Percentiles rank a stretch among this genome's conserved stretches.
Evolutionary conservation across 2,329 filamentous ascomycete species (phyloP).

Genomic region (Cladophialophora yegresii): DNA sequence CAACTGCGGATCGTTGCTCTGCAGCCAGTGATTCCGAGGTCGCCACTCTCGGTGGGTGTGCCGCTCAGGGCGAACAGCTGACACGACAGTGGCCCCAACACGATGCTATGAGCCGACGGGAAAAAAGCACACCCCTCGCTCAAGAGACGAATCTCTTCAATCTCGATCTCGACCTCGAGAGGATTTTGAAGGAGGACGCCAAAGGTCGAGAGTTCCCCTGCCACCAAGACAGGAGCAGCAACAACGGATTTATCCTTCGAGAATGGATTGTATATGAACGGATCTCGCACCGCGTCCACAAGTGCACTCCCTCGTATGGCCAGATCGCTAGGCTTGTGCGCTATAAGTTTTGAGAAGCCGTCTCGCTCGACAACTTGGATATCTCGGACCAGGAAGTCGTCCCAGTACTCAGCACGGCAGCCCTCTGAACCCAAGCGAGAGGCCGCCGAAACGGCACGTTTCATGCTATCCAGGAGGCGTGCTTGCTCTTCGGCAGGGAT

Average conservation of each 20-base stretch:
- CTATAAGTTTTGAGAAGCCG: slow-evolving; percentile 62
- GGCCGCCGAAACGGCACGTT: slow-evolving; percentile 77
- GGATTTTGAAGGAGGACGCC: slow-evolving; percentile 87
- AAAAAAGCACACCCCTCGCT: slow-evolving; percentile 73
- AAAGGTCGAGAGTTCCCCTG: slow-evolving; percentile 75
- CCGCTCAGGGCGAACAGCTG: slow-evolving; percentile 75
- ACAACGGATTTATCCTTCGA: slow-evolving; percentile 64
- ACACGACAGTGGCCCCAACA: slow-evolving; percentile 78
- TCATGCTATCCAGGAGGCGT: slow-evolving; percentile 79
- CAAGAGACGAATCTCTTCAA: slow-evolving; percentile 77
- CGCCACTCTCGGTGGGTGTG: slow-evolving; percentile 66
- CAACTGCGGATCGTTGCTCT: slow-evolving; percentile 79
- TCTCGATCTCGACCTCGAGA: slow-evolving; percentile 87
- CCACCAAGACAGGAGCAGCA: slow-evolving; percentile 70
- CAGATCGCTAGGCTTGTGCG: slow-evolving; percentile 60
- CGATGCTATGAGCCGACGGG: slow-evolving; percentile 63
- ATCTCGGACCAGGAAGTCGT: slow-evolving; percentile 85
- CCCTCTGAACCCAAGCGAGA: slow-evolving; percentile 70
- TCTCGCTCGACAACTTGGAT: slow-evolving; percentile 68
- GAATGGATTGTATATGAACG: slow-evolving; percentile 96
- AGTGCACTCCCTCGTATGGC: slow-evolving; percentile 40
- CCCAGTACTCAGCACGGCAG: slow-evolving; percentile 87
- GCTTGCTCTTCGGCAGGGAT: slow-evolving; percentile 73
- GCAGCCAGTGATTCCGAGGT: slow-evolving; percentile 74
- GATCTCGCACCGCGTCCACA: slow-evolving; percentile 59